Percentiles rank a stretch among this genome's conserved stretches.
Evolutionary conservation across 768 basidiomycete genomes (phyloP).

Genomic region (Suillus alpinus): DNA sequence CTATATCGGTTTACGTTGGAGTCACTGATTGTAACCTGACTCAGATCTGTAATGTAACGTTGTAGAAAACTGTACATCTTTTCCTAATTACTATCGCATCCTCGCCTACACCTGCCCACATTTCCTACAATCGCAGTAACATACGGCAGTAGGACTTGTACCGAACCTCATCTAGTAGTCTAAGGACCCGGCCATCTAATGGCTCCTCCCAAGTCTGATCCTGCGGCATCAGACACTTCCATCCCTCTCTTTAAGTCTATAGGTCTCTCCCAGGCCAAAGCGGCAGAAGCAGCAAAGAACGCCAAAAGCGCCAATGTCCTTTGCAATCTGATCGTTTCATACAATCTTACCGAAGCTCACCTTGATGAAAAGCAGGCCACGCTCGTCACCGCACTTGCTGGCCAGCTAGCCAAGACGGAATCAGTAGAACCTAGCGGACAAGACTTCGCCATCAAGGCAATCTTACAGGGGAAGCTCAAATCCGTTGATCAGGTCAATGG

Average conservation of each 20-base stretch:
- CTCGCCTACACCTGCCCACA: background rate
- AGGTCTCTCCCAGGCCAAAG: slow-evolving; percentile 73
- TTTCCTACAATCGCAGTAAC: background rate
- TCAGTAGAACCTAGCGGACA: slow-evolving; percentile 51
- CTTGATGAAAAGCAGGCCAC: slow-evolving; percentile 79
- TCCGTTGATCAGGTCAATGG: slow-evolving; percentile 85
- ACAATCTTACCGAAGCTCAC: slow-evolving; percentile 41
- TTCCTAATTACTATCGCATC: background rate
- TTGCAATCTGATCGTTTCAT: slow-evolving; percentile 62
- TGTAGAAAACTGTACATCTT: background rate
- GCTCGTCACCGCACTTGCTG: slow-evolving; percentile 65
- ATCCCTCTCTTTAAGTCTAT: slow-evolving; percentile 66
- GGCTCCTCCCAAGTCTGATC: slow-evolving; percentile 1
- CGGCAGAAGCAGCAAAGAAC: slow-evolving; percentile 78
- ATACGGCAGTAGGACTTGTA: background rate
- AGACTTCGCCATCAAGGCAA: slow-evolving; percentile 60
- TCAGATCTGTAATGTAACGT: background rate
- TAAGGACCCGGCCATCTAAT: background rate
- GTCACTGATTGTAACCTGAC: background rate
- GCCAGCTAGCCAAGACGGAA: slow-evolving; percentile 54
- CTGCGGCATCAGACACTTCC: slow-evolving; percentile 13
- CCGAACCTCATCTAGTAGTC: background rate
- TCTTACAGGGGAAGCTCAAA: slow-evolving; percentile 72
- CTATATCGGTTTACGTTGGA: slow-evolving; percentile 23
- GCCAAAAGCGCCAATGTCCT: slow-evolving; percentile 72